Base-by-base conservation (phyloP, 306 rosid genomes). In the Prunus fruticosa region DNA sequence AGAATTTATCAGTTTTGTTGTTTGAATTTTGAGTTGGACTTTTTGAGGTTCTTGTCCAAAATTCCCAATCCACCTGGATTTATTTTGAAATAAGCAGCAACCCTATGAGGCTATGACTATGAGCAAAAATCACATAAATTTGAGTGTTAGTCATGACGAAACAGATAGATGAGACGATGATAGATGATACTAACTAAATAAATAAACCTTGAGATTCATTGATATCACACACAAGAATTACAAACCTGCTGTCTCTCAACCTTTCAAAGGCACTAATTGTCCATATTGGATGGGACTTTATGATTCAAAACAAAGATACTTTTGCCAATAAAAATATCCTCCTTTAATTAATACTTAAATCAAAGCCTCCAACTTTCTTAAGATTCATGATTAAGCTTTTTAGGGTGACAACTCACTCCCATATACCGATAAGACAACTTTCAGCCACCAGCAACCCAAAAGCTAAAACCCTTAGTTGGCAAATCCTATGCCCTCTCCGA, bases 361-460 rank as follows among this genome's bases (percentile, higher is more conserved):
- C 72, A 77, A 86, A 74, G 78, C 30, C 72, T 51, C 41, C 64
- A 81, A 58, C 83, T 81, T 83, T 83, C 84, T 83, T 73, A 64
- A 64, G 30, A 49, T 68, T 81, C 78, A 84, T 81, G 84, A 79
- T 86, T 84, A 78, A 72, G 84, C 78, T 78, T 81, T 69, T 52
- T 80, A 69, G 82, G 85, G 82, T 83, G 89, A 78, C 89, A 86
- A 86, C 89, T 86, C 89, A 83, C 67, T 78, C 78, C 80, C 85
- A 75, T 71, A 82, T 79, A 79, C 62, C 82, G 75, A 80, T 82
- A 60, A 77, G 69, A 77, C 85, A 80, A 71, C 83, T 78, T 75
- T 80, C 60, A 77, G 71, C 64, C 73, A 73, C 78, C 65, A 69
- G 60, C 81, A 80, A 71, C 77, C 73, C 71, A 74, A 83, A 80